phyloP scores from a whole-genome alignment of 176 grass and related monocot species.

The Echinochloa phyllopogon region DNA sequence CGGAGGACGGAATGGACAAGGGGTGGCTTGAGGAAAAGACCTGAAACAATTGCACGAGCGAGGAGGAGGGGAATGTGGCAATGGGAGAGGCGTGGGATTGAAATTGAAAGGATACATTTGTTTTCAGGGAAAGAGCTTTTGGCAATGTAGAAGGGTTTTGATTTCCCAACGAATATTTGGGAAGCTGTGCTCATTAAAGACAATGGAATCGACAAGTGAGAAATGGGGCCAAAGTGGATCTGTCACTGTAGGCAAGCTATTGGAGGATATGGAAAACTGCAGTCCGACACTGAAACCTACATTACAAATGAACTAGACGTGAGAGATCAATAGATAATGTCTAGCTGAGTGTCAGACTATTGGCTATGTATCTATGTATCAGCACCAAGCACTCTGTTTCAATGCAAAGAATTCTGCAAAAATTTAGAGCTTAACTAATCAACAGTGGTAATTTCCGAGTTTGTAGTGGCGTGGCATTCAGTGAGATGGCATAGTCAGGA shows the following conservation, averaged over 20 bases:
- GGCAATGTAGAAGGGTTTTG: background rate
- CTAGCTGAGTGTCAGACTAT: background rate
- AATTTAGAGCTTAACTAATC: background rate
- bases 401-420: background rate
- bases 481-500: background rate
- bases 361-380: background rate
- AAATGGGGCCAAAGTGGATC: background rate
- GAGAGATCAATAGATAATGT: conserved; percentile 20
- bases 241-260: background rate
- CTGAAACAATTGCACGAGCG: conserved; percentile 54
- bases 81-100: conserved; percentile 42
- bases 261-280: background rate
- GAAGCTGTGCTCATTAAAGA: conserved; percentile 25
- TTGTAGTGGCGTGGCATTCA: background rate
- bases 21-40: conserved; percentile 59
- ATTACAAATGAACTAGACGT: conserved; percentile 42
- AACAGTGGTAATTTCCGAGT: background rate
- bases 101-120: conserved; percentile 25
- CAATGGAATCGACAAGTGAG: background rate
- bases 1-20: conserved; percentile 66
- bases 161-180: background rate
- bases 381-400: background rate
- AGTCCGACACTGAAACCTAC: conserved; percentile 46
- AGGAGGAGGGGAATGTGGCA: conserved; percentile 66
- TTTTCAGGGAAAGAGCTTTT: conserved; percentile 8